Evolutionary conservation across 2,329 filamentous ascomycete species (phyloP).

Genomic region (Dryadomyces quercus-mongolicae): DNA sequence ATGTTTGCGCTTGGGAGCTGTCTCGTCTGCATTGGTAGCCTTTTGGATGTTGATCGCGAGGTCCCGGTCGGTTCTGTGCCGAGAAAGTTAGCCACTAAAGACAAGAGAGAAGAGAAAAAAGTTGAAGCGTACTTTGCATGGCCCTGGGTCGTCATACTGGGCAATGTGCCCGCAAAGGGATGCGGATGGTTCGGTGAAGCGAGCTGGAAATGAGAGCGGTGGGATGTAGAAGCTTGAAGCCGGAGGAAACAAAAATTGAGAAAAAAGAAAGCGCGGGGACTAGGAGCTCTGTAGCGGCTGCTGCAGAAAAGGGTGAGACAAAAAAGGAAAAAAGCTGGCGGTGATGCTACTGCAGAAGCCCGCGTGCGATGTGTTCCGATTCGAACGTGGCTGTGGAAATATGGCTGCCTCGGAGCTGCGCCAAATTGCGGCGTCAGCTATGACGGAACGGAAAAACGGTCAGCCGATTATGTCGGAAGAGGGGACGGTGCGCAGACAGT

Average conservation of each 20-base stretch:
- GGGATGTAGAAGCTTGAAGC: background rate
- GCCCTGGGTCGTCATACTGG: constrained; percentile 11
- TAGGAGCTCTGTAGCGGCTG: too few species aligned
- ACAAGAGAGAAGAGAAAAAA: background rate
- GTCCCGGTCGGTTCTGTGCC: constrained; percentile 54
- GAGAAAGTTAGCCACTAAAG: background rate
- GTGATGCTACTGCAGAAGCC: background rate
- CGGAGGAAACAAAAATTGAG: background rate
- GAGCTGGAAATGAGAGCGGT: background rate
- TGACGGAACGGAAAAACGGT: background rate
- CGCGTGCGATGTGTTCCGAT: too few species aligned
- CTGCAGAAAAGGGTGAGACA: background rate
- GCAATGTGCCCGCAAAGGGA: background rate
- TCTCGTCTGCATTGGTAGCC: constrained; percentile 56
- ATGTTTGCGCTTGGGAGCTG: constrained; percentile 73
- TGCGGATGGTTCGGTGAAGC: constrained; percentile 1
- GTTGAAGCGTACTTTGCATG: constrained; percentile 9
- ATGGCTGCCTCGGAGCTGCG: background rate
- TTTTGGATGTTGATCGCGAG: constrained; percentile 60
- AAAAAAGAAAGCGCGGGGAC: background rate
- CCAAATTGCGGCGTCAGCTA: background rate
- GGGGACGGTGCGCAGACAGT: background rate
- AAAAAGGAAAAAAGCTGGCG: background rate
- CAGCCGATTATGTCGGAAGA: background rate
- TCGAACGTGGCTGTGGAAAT: background rate